Evolutionary conservation across 441 rosid genomes (phyloP).

Genomic region (Hura crepitans): DNA sequence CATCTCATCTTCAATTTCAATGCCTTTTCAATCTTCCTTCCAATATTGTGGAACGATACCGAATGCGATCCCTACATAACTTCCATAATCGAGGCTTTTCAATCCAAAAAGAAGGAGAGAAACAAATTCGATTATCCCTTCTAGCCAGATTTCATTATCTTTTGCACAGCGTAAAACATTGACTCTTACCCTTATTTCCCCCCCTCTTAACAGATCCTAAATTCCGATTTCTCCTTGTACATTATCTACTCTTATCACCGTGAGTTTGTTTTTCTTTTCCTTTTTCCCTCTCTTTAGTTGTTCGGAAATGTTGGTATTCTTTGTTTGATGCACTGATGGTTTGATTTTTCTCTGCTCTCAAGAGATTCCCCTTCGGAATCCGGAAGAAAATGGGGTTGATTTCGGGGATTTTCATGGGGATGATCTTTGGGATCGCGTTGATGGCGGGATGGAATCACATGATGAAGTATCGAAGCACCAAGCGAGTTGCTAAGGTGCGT

Average conservation of each 20-base stretch:
- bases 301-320: not conserved
- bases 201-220: not conserved
- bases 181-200: not conserved
- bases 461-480: conserved; percentile 78
- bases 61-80: not conserved
- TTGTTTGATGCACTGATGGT: not conserved
- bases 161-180: not conserved
- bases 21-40: not conserved
- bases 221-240: not conserved
- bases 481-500: conserved; percentile 77
- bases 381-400: conserved; percentile 71
- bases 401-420: conserved; percentile 74
- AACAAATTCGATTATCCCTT: not conserved
- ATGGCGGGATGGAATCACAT: conserved; percentile 94
- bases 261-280: not conserved
- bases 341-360: not conserved
- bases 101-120: not conserved
- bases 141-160: not conserved
- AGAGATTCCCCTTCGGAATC: conserved; percentile 16
- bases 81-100: conserved; percentile 6
- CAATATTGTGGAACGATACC: not conserved
- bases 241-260: not conserved
- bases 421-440: conserved; percentile 69
- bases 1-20: not conserved
- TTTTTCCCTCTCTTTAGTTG: not conserved